Evolutionary conservation across 805 yeast genomes (phyloP).

Genomic region (Pichia gijzeniarum): DNA sequence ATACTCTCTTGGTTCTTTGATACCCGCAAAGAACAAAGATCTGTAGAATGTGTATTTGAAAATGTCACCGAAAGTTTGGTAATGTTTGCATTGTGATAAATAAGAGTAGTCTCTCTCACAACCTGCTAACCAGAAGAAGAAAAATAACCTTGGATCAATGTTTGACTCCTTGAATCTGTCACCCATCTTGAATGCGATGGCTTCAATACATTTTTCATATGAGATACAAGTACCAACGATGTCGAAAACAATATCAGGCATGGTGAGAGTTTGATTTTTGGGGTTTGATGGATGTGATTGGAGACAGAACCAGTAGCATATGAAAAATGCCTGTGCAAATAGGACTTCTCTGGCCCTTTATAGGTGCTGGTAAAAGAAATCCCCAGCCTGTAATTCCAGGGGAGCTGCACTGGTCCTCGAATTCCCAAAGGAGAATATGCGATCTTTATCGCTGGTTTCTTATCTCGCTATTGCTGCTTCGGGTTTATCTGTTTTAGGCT

Average conservation of each 20-base stretch:
- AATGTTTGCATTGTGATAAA: conserved; percentile 23
- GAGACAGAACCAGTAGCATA: too few species aligned
- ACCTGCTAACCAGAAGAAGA: conserved; percentile 15
- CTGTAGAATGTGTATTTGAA: conserved; percentile 26
- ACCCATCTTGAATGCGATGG: conserved; percentile 20
- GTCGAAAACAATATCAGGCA: conserved; percentile 28
- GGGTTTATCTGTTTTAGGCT: too few species aligned
- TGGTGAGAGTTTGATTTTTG: conserved; percentile 1
- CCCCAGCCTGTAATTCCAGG: too few species aligned
- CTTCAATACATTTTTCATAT: conserved; percentile 22
- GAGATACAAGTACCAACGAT: conserved; percentile 28
- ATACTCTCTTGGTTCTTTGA: conserved; percentile 23
- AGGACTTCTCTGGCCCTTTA: too few species aligned
- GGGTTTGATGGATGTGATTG: too few species aligned
- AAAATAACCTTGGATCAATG: conserved; percentile 18
- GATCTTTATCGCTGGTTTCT: too few species aligned
- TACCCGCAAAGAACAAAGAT: conserved; percentile 24
- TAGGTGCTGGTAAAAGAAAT: too few species aligned
- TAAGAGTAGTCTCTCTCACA: conserved; percentile 75
- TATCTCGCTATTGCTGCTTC: too few species aligned
- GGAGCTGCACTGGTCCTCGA: too few species aligned
- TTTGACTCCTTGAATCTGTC: conserved; percentile 19
- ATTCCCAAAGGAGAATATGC: too few species aligned
- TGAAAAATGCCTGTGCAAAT: too few species aligned
- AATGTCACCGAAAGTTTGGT: conserved; percentile 23